Evolutionary conservation across 164 flowering plant species (phyloP).

Genomic region (Akebia trifoliata): DNA sequence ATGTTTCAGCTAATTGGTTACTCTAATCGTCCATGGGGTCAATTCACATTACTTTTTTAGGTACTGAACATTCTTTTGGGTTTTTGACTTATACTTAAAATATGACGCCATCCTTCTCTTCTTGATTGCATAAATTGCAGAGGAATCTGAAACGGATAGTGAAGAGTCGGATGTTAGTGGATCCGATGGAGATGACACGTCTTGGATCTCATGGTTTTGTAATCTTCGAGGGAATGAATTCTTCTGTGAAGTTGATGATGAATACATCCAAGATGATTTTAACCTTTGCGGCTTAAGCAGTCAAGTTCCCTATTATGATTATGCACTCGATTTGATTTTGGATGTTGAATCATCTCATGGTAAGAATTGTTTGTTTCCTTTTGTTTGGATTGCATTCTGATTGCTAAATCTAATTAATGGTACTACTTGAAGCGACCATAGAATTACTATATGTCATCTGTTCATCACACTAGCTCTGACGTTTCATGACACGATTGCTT

Average conservation of each 20-base stretch:
- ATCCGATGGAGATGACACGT: constrained; percentile 78
- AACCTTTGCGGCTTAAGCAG: constrained; percentile 79
- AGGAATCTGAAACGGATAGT: constrained; percentile 77
- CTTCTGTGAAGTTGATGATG: constrained; percentile 88
- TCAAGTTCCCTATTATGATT: constrained; percentile 87
- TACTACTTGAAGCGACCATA: no score
- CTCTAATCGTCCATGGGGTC: no score
- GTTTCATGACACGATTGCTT: no score
- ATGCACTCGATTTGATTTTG: constrained; percentile 80
- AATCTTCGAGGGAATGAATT: constrained; percentile 80
- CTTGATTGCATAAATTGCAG: constrained; percentile 32
- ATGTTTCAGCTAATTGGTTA: no score
- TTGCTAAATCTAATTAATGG: no score
- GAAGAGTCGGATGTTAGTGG: constrained; percentile 86
- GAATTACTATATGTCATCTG: no score
- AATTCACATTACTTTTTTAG: no score
- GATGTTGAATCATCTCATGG: constrained; percentile 85
- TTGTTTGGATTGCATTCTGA: background rate
- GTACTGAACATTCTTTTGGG: no score
- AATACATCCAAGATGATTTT: constrained; percentile 86
- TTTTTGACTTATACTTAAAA: background rate
- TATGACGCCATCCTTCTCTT: background rate
- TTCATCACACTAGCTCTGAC: no score
- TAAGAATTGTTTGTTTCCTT: constrained; percentile 24
- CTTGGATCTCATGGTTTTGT: constrained; percentile 94